Conservation (phyloP, 345 rosid species). For the Arabidopsis suecica region DNA sequence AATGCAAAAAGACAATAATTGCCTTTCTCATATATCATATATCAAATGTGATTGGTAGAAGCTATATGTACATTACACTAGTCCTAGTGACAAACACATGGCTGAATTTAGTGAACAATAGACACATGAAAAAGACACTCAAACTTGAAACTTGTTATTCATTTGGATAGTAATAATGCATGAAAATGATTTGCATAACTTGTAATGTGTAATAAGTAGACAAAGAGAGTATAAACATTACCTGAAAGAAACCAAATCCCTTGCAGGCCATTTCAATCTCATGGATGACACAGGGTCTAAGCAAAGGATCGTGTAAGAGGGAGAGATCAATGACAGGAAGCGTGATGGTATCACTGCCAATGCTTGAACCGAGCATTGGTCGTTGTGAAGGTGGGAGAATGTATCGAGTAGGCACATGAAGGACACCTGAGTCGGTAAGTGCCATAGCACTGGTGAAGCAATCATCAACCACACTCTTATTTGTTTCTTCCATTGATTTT, state of each 20-base stretch:
- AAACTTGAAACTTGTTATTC: conserved; percentile 1
- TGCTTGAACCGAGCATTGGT: conserved; percentile 28
- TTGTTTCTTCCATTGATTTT: conserved; percentile 36
- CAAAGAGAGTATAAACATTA: conserved; percentile 19
- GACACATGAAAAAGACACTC: conserved; percentile 8
- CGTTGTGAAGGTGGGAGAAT: conserved; percentile 47
- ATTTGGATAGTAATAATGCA: conserved; percentile 1
- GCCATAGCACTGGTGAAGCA: conserved; percentile 42
- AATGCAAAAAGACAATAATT: conserved; percentile 21
- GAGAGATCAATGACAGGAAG: conserved; percentile 46
- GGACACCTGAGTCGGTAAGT: conserved; percentile 33
- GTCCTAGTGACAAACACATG: conserved; percentile 23
- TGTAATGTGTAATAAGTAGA: background rate
- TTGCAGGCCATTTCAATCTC: conserved; percentile 44
- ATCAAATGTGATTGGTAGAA: background rate
- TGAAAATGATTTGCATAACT: background rate
- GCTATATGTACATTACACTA: background rate
- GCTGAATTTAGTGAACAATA: conserved; percentile 28
- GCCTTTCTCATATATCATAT: conserved; percentile 11
- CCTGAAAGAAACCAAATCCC: conserved; percentile 47
- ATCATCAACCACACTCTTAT: conserved; percentile 13
- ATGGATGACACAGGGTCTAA: conserved; percentile 33
- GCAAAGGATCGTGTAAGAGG: conserved; percentile 37
- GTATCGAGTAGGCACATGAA: conserved; percentile 39
- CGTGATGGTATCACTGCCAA: background rate